phyloP scores from a whole-genome alignment of 1,139 yeast genomes.

The Pichia sp. region DNA sequence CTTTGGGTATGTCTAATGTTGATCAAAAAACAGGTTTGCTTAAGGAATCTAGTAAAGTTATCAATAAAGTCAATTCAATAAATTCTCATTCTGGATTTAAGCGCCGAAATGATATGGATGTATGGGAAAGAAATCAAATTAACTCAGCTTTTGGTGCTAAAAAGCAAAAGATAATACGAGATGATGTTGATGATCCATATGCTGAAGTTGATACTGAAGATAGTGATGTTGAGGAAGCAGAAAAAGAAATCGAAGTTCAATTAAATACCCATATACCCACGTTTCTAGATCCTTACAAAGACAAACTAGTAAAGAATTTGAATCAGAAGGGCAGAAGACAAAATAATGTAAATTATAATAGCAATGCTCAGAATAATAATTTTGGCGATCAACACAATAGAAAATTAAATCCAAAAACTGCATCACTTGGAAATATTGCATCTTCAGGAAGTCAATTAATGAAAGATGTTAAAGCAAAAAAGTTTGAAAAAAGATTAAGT shows the following conservation, averaged over 20 bases:
- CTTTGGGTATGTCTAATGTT: slow-evolving; percentile 66
- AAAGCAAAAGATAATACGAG: slow-evolving; percentile 10
- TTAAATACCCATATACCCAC: slow-evolving; percentile 63
- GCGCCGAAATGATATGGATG: slow-evolving; percentile 73
- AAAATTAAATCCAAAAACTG: slow-evolving; percentile 7
- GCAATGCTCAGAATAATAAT: neutral
- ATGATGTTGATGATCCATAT: slow-evolving; percentile 37
- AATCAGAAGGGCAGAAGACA: neutral
- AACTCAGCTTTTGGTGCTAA: slow-evolving; percentile 29
- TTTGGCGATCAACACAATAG: neutral
- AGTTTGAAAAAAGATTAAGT: slow-evolving; percentile 44
- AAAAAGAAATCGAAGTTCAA: slow-evolving; percentile 66
- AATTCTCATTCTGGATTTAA: slow-evolving; percentile 25
- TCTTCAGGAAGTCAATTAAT: slow-evolving; percentile 68
- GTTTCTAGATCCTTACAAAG: slow-evolving; percentile 54
- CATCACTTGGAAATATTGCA: slow-evolving; percentile 66
- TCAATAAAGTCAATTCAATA: neutral
- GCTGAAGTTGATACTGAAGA: slow-evolving; percentile 28
- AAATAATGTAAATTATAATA: neutral
- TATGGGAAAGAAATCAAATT: slow-evolving; percentile 80
- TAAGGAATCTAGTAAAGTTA: slow-evolving; percentile 21
- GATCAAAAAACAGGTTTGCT: slow-evolving; percentile 61
- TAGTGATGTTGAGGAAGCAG: slow-evolving; percentile 36
- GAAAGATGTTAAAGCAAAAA: slow-evolving; percentile 56
- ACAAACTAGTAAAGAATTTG: slow-evolving; percentile 1